Evolutionary conservation across 2,329 filamentous ascomycete genomes (phyloP).

Genomic region (Didymella sp.): DNA sequence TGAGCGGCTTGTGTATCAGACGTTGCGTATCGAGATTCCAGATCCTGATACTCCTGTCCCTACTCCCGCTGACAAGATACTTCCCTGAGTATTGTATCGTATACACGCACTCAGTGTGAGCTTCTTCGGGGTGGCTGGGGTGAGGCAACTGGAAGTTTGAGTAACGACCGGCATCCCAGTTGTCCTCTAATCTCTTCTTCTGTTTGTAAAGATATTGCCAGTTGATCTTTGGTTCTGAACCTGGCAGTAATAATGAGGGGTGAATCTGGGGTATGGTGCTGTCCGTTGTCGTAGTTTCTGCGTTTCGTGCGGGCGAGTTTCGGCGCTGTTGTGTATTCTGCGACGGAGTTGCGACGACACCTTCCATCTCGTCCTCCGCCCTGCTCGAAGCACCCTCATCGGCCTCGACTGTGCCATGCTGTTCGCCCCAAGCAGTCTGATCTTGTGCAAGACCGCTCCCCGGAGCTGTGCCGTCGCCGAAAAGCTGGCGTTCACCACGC

Average conservation of each 20-base stretch:
- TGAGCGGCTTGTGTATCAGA: conserved; percentile 74
- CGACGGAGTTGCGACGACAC: conserved; percentile 33
- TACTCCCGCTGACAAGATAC: conserved; percentile 90
- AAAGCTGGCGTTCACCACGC: conserved; percentile 52
- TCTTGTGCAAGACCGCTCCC: conserved; percentile 32
- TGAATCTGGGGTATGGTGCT: conserved; percentile 34
- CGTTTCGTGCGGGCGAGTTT: conserved; percentile 19
- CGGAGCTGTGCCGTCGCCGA: conserved; percentile 42
- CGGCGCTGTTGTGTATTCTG: conserved; percentile 26
- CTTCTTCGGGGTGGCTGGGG: conserved; percentile 78
- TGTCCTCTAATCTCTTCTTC: conserved; percentile 81
- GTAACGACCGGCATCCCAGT: conserved; percentile 86
- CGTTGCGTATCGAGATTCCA: conserved; percentile 88
- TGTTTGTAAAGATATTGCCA: conserved; percentile 95
- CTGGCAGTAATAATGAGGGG: conserved; percentile 43
- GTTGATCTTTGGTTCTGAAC: conserved; percentile 70
- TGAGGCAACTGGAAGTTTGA: conserved; percentile 91
- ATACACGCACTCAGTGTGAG: conserved; percentile 92
- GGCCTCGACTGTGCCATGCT: conserved; percentile 58
- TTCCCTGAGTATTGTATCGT: conserved; percentile 87
- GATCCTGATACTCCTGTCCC: conserved; percentile 84
- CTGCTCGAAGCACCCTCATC: conserved; percentile 46
- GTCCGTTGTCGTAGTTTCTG: conserved; percentile 18
- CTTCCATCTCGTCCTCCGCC: conserved; percentile 50
- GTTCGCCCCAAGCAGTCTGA: conserved; percentile 52